These are phyloP conservation scores for Magnusiomyces paraingens DNA, from an alignment of 1,139 yeast species.

Conservation along the genomic window DNA sequence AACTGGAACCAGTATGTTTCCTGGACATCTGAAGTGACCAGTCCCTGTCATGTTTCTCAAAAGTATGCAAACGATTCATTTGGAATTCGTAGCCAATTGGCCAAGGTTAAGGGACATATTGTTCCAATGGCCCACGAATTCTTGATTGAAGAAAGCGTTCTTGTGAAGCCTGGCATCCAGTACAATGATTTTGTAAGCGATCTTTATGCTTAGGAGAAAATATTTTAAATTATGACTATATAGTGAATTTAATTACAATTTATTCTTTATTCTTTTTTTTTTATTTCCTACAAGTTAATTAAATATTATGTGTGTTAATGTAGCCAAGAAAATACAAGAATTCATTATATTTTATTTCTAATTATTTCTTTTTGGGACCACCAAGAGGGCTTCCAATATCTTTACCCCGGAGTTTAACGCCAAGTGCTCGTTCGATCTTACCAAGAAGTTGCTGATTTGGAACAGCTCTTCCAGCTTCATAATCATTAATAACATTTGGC, in stretches of 20 bases:
- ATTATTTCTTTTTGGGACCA: constrained; percentile 54
- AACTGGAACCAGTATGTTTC: constrained; percentile 16
- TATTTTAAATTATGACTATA: too few relatives aligned
- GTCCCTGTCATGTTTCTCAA: constrained; percentile 16
- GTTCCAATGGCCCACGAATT: constrained; percentile 20
- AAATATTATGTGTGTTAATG: too few relatives aligned
- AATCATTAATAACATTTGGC: constrained; percentile 91
- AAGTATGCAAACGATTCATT: constrained; percentile 13
- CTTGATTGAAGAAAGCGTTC: constrained; percentile 16
- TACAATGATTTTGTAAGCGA: constrained; percentile 19
- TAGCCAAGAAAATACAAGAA: too few relatives aligned
- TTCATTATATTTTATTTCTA: too few relatives aligned
- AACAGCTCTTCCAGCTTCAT: constrained; percentile 93
- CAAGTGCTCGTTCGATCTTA: constrained; percentile 89
- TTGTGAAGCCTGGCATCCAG: constrained; percentile 19
- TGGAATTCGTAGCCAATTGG: constrained; percentile 14
- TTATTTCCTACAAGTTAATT: not conserved
- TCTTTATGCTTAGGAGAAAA: constrained; percentile 17
- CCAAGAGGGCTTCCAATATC: constrained; percentile 88
- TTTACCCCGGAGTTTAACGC: constrained; percentile 93
- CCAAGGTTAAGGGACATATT: constrained; percentile 13
- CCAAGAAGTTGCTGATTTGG: constrained; percentile 94
- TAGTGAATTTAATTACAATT: too few relatives aligned
- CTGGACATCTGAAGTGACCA: constrained; percentile 12
- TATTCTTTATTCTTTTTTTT: too few relatives aligned